phyloP scores from a whole-genome alignment of 495 filamentous ascomycete genomes.

The Jackrogersella multiformis region DNA sequence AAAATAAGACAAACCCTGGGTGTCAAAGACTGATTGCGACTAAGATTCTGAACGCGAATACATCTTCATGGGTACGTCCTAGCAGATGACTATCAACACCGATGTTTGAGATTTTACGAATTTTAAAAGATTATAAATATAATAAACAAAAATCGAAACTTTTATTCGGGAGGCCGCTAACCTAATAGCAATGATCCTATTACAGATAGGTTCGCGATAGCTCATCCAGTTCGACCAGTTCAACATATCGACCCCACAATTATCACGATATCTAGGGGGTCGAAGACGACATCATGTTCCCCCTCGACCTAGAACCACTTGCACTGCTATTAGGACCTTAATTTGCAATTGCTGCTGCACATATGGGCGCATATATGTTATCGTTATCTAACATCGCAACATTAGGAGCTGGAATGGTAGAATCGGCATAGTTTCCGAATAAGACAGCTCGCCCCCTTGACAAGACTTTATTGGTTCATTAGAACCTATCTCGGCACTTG shows the following conservation, averaged over 20 bases:
- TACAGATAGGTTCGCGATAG: constrained; percentile 4
- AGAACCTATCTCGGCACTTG: not conserved
- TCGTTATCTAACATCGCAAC: constrained; percentile 27
- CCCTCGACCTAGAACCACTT: constrained; percentile 2
- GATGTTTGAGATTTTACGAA: not conserved
- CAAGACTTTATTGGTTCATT: not conserved
- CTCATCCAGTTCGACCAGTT: not conserved
- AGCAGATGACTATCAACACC: no score
- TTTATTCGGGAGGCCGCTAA: not conserved
- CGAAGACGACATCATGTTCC: constrained; percentile 33
- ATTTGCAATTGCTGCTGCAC: constrained; percentile 16
- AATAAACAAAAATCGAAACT: not conserved
- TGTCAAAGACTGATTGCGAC: not conserved
- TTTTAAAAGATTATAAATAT: not conserved
- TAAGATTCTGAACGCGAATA: not conserved
- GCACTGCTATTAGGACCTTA: constrained; percentile 6
- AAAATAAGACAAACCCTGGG: constrained; percentile 19
- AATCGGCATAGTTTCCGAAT: constrained; percentile 27
- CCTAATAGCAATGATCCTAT: constrained; percentile 4
- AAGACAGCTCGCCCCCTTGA: not conserved
- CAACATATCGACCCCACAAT: constrained; percentile 25
- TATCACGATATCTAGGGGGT: constrained; percentile 28
- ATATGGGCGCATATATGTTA: not conserved
- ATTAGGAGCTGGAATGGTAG: constrained; percentile 24
- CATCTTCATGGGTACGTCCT: not conserved